phyloP scores from a whole-genome alignment of 148 eudicot genomes.

The Bassia scoparia region DNA sequence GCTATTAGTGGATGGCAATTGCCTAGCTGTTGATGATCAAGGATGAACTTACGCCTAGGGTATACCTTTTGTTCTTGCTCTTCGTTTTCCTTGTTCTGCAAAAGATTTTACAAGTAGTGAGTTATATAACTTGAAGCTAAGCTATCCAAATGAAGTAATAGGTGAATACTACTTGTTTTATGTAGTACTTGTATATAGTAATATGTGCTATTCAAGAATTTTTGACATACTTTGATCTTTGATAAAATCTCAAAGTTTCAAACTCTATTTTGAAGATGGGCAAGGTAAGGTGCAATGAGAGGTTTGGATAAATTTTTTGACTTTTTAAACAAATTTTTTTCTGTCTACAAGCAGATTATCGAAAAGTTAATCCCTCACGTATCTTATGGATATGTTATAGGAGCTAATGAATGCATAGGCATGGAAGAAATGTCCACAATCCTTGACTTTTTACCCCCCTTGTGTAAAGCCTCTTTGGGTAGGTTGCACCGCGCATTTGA shows the following conservation, averaged over 20 bases:
- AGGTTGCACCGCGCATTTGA: too few species aligned
- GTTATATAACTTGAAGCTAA: not conserved
- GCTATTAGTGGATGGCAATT: constrained; percentile 99
- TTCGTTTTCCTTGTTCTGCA: not conserved
- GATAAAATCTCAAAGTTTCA: not conserved
- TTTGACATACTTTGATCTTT: not conserved
- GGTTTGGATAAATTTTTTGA: not conserved
- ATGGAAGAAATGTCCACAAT: too few species aligned
- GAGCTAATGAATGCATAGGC: constrained; percentile 99
- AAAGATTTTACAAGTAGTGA: not conserved
- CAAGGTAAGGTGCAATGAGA: not conserved
- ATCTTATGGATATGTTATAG: constrained; percentile 32
- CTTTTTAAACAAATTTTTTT: too few species aligned
- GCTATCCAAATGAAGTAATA: not conserved
- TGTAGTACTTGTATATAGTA: too few species aligned
- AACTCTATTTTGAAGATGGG: not conserved
- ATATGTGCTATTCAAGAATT: too few species aligned
- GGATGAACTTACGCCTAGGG: constrained; percentile 99
- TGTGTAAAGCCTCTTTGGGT: too few species aligned
- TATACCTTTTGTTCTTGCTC: constrained; percentile 27
- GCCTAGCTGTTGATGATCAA: constrained; percentile 98
- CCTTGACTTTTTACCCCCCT: too few species aligned
- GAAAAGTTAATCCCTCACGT: too few species aligned
- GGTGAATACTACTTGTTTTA: too few species aligned
- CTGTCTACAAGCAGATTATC: too few species aligned